Percentiles rank a stretch among this genome's conserved stretches.
These are phyloP conservation scores for Thielaviopsis musarum DNA, from an alignment of 2,329 filamentous ascomycete species.

Conservation along the genomic window DNA sequence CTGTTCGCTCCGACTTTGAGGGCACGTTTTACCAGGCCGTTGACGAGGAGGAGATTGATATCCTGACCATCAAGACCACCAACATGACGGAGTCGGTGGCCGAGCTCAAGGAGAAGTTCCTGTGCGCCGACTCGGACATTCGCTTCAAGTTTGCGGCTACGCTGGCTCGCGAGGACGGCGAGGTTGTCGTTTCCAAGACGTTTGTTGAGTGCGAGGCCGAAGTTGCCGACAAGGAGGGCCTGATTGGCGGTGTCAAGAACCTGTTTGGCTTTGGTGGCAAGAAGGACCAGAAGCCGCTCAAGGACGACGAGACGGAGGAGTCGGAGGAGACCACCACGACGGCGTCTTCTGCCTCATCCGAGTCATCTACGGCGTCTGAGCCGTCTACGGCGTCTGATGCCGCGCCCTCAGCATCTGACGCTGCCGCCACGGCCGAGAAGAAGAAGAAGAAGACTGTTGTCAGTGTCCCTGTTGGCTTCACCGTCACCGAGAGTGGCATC, in stretches of 20 bases:
- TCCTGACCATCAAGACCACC: conserved; percentile 53
- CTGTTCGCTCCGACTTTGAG: conserved; percentile 65
- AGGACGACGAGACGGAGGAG: conserved; percentile 41
- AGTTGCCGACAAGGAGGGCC: conserved; percentile 51
- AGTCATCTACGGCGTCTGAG: conserved; percentile 18
- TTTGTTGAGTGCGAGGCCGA: conserved; percentile 75
- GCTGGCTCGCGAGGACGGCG: conserved; percentile 54
- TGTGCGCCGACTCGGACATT: conserved; percentile 61
- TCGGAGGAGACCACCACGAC: conserved; percentile 17
- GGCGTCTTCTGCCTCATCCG: conserved; percentile 18
- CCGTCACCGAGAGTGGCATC: conserved; percentile 32
- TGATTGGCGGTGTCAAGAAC: conserved; percentile 91
- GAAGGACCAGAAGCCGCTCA: conserved; percentile 64
- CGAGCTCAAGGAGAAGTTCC: conserved; percentile 59
- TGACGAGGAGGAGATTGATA: conserved; percentile 38
- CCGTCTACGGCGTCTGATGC: conserved; percentile 21
- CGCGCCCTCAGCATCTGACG: conserved; percentile 25
- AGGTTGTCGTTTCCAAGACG: conserved; percentile 63
- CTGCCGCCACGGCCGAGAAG: conserved; percentile 31
- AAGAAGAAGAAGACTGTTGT: conserved; percentile 44
- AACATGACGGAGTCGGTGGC: conserved; percentile 78
- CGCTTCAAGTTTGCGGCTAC: conserved; percentile 64
- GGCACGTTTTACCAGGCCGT: conserved; percentile 67
- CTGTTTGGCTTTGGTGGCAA: conserved; percentile 89
- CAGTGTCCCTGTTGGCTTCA: conserved; percentile 33